Conservation (phyloP, 768 basidiomycete species). For the Harrya chromipes region DNA sequence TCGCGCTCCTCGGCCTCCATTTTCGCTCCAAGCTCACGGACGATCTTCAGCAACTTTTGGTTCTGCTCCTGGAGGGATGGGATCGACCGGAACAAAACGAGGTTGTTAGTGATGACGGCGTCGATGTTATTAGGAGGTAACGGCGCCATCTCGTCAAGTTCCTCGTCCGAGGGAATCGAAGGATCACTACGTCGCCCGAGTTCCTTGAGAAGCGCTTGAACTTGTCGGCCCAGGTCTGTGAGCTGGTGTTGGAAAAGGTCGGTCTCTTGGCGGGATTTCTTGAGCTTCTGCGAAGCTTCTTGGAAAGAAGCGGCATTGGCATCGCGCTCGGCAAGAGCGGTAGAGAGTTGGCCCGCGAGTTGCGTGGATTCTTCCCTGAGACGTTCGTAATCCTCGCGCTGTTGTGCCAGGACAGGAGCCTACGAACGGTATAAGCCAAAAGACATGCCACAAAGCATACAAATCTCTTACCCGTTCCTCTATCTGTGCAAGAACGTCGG, state of each 20-base stretch:
- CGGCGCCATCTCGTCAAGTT: conserved; percentile 45
- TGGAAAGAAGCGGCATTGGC: conserved; percentile 49
- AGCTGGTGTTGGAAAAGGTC: conserved; percentile 72
- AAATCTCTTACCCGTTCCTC: conserved; percentile 69
- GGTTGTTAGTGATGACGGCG: conserved; percentile 80
- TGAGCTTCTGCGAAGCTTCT: conserved; percentile 61
- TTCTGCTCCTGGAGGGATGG: conserved; percentile 87
- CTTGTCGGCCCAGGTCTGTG: conserved; percentile 79
- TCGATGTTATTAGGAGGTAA: conserved; percentile 59
- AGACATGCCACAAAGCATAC: neutral
- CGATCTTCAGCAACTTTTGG: conserved; percentile 80
- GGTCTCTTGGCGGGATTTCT: conserved; percentile 57
- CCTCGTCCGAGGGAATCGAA: conserved; percentile 69
- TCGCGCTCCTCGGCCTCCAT: conserved; percentile 85
- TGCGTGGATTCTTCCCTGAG: conserved; percentile 76
- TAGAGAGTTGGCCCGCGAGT: conserved; percentile 75
- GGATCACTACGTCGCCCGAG: conserved; percentile 82
- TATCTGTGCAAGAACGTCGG: conserved; percentile 81
- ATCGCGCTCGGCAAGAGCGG: conserved; percentile 76
- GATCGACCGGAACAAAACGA: conserved; percentile 84
- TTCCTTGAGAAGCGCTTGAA: conserved; percentile 75
- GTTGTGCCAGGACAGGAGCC: conserved; percentile 90
- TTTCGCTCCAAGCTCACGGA: conserved; percentile 76
- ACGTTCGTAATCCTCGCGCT: conserved; percentile 85
- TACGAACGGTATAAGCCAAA: conserved; percentile 29